Base-by-base conservation (phyloP, 768 basidiomycete species). In the Ramaria rubella region DNA sequence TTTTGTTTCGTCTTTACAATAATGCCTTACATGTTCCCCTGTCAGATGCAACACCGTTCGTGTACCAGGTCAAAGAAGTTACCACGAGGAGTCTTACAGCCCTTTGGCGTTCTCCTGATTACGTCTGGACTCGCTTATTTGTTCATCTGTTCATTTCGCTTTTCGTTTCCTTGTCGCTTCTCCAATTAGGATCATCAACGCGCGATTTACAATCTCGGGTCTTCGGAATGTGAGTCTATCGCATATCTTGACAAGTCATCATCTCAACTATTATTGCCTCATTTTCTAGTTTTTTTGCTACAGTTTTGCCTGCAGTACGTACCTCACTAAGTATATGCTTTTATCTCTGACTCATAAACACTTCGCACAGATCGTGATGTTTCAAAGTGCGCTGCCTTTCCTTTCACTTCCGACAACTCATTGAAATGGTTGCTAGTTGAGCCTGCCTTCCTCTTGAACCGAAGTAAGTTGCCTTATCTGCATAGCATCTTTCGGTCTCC, bases 101-200 rank as follows among this genome's bases (percentile, higher is more conserved):
- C 2, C 72, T 93, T 12, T 94, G 88, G 86, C 77, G 92, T 54
- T 87, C 85, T 8, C 87, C 90, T 3, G 83, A 91, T 61, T 94
- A 94, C 67, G 82, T 90, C 49, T 93, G 85, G 73, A 90, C 82
- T 51, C 81, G 92, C 19, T 72, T 92, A 26, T 90, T 90, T 68
- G 80, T 87, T 15, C 85, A 87, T 60, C 74, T 78, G 3, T 83
- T 83, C 67, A 80, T 87, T 56, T 82, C 87, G 15, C 71, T 89
- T 12, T 82, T 82, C 66, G 75, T 90, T 58, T 86, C 86, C 27
- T 71, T 94, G 31, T 87, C 87, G 4, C 91, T 91, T 79, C 71
- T 95, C 54, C 81, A 86, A 63, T 72, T 93, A 21, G 85, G 86
- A 4, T 74, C 76, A 59, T 79, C 80, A 60, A 51, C 78, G 57